Evolutionary conservation across 805 yeast genomes (phyloP), one percentile per base, ranked within the genome.

Genomic region (Brettanomyces bruxellensis): DNA sequence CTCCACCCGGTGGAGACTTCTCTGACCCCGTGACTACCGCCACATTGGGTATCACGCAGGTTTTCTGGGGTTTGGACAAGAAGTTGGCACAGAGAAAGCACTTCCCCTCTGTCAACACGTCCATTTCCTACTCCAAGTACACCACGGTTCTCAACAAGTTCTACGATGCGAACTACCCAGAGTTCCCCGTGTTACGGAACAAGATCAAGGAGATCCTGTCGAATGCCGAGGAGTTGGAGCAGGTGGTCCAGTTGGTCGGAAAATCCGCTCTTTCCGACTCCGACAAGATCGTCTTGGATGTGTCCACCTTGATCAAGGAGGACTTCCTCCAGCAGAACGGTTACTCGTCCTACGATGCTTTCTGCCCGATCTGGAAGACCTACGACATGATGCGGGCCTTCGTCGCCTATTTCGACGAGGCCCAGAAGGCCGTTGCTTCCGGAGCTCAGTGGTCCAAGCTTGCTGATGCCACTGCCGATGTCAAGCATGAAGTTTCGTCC

Each of bases 1-100:
- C 98, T 4, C 99, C 99, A 56, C 98, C 99, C 47, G 99, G 99
- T 81, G 99, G 99, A 83, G 99, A 93, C 76, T 91, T 93, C 83
- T 91, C 98, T 25, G 99, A 93, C 73, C 99, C 99, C 40, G 99
- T 93, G 57, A 93, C 99, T 25, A 91, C 98, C 22, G 81, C 99
- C 6, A 93, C 99, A 34, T 79, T 93, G 62, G 98, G 97, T 85
- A 93, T 93, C 58, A 93, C 99, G n/a, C 99, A 93, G 75, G 99
- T 93, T 45, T 93, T 93, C 75, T 93, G 99, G 99, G 99, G 99
- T 72, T 79, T 93, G 69, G 99, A 93, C 73, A 93, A 93, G 73
- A 93, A 91, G 70, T 79, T 93, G 62, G 99, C 99, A 24, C 99
- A 93, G 76, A 90, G 99, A 78, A 93, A 93, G 73, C 99, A 93